Percentiles rank a stretch among this genome's conserved stretches.
phyloP scores from a whole-genome alignment of 2,329 filamentous ascomycete genomes.

The Trichophyton mentagrophytes region DNA sequence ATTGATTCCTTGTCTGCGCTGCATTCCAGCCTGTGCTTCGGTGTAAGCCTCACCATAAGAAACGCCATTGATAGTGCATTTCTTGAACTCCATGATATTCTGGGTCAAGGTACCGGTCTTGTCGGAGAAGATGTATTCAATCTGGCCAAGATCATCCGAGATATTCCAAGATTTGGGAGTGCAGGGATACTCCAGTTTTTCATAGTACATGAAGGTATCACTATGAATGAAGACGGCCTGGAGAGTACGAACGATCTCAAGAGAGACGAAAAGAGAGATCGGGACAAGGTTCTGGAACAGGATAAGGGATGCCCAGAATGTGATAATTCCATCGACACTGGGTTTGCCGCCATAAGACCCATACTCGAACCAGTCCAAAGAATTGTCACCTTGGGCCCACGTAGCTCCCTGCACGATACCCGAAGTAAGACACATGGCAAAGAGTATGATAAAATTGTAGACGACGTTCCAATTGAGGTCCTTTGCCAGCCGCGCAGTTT shows the following conservation, averaged over 20 bases:
- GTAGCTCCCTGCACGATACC: slow-evolving; percentile 73
- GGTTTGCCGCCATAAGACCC: slow-evolving; percentile 66
- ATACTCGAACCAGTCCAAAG: slow-evolving; percentile 70
- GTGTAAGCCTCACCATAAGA: slow-evolving; percentile 97
- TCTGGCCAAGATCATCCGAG: slow-evolving; percentile 92
- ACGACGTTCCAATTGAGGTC: slow-evolving; percentile 96
- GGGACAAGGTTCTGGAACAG: slow-evolving; percentile 98
- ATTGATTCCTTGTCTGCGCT: slow-evolving; percentile 76
- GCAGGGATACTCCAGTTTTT: slow-evolving; percentile 82
- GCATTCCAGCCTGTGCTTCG: slow-evolving; percentile 91
- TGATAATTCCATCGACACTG: slow-evolving; percentile 77
- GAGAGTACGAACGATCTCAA: slow-evolving; percentile 85
- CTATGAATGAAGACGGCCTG: slow-evolving; percentile 98
- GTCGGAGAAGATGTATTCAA: slow-evolving; percentile 97
- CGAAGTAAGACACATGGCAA: slow-evolving; percentile 76
- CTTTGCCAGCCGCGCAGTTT: slow-evolving; percentile 78
- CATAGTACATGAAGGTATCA: slow-evolving; percentile 95
- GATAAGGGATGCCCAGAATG: slow-evolving; percentile 90
- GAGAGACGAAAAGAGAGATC: slow-evolving; percentile 91
- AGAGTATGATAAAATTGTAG: slow-evolving; percentile 85
- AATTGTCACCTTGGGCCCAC: slow-evolving; percentile 64
- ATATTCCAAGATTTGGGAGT: slow-evolving; percentile 99
- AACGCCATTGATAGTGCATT: slow-evolving; percentile 89
- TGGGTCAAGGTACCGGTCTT: slow-evolving; percentile 84
- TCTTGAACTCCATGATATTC: slow-evolving; percentile 99